Evolutionary conservation across 2,329 filamentous ascomycete species (phyloP).

Genomic region (Aureobasidium melanogenum): DNA sequence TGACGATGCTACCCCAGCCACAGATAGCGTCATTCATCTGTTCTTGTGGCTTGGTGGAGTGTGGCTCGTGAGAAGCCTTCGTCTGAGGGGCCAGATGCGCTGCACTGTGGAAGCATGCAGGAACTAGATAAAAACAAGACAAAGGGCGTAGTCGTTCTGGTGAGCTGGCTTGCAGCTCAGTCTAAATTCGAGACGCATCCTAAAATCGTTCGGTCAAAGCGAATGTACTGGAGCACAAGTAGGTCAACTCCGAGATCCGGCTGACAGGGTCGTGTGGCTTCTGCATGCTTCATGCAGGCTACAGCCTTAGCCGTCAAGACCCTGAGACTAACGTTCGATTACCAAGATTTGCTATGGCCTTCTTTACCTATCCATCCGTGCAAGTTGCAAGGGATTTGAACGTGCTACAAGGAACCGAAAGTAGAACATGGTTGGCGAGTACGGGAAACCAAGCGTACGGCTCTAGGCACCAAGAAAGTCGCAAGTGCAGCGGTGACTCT

Average conservation of each 20-base stretch:
- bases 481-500: neutral
- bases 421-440: neutral
- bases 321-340: neutral
- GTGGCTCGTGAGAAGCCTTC: neutral
- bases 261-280: slow-evolving; percentile 3
- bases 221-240: slow-evolving; percentile 3
- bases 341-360: slow-evolving; percentile 6
- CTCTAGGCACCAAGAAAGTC: neutral
- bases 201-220: neutral
- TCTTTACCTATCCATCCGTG: neutral
- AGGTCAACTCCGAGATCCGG: neutral
- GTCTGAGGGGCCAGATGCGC: neutral
- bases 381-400: neutral
- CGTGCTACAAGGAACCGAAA: neutral
- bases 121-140: neutral
- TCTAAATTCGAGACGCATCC: neutral
- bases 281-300: neutral
- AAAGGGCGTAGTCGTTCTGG: neutral
- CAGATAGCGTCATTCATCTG: neutral
- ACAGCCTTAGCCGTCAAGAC: slow-evolving; percentile 7
- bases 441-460: neutral
- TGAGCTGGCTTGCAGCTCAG: slow-evolving; percentile 1
- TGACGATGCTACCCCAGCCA: slow-evolving; percentile 1
- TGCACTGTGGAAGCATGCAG: neutral
- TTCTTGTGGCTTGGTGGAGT: neutral